These are phyloP conservation scores for Penicillium sp. DNA, from an alignment of 2,329 filamentous ascomycete genomes.

Conservation along the genomic window DNA sequence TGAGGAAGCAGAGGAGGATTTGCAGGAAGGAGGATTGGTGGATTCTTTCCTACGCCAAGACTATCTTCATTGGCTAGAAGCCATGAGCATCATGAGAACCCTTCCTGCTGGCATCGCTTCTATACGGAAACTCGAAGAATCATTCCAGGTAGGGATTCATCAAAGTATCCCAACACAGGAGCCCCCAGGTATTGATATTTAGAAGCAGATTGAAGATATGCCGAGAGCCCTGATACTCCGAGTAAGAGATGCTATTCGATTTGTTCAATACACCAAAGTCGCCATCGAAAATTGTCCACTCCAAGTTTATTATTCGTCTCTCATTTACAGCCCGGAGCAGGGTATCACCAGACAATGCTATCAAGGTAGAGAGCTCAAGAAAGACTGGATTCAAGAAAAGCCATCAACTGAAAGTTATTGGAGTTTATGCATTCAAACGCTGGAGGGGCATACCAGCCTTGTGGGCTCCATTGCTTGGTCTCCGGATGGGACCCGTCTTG, in stretches of 20 bases:
- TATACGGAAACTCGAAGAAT: background rate
- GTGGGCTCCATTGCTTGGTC: background rate
- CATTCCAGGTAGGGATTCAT: background rate
- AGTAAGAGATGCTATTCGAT: background rate
- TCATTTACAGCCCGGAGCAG: background rate
- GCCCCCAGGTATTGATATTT: background rate
- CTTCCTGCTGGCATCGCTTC: conserved; percentile 10
- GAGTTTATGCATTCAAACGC: background rate
- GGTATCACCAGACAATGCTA: background rate
- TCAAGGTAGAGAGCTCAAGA: background rate
- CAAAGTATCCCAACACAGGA: background rate
- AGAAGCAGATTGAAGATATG: background rate
- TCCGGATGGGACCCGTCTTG: background rate
- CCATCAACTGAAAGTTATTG: background rate
- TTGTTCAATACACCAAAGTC: background rate
- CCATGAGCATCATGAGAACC: conserved; percentile 25
- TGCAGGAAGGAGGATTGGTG: conserved; percentile 17
- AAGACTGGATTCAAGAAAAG: background rate
- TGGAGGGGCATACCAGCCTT: background rate
- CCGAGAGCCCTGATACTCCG: background rate
- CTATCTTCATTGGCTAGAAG: conserved; percentile 34
- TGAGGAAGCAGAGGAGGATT: background rate
- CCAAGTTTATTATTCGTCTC: background rate
- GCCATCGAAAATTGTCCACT: background rate
- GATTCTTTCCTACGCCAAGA: conserved; percentile 21